Percentiles rank a stretch among this genome's conserved stretches.
phyloP scores from a whole-genome alignment of 106 monocot genomes.

The Chionographis japonica region DNA sequence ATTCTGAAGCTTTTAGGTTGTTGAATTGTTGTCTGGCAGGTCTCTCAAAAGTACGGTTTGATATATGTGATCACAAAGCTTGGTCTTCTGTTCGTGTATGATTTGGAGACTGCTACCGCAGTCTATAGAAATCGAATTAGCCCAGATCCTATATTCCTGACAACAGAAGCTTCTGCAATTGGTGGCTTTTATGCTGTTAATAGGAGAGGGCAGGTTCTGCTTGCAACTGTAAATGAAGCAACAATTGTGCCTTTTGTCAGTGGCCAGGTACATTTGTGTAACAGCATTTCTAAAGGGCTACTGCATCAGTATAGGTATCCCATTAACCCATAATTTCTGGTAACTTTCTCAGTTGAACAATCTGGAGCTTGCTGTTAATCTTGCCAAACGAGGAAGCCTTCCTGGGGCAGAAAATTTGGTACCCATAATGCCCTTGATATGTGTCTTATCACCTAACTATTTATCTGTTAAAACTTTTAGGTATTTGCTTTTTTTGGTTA shows the following conservation, averaged over 20 bases:
- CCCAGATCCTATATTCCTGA: slow-evolving; percentile 96
- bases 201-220: slow-evolving; percentile 89
- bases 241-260: slow-evolving; percentile 88
- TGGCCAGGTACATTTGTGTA: slow-evolving; percentile 58
- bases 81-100: slow-evolving; percentile 95
- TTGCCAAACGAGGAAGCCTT: slow-evolving; percentile 95
- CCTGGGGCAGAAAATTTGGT: slow-evolving; percentile 99
- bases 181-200: slow-evolving; percentile 98
- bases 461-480: too few relatives aligned
- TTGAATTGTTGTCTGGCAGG: slow-evolving; percentile 42
- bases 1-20: not conserved
- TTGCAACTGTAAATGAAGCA: slow-evolving; percentile 97
- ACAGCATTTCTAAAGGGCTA: not conserved
- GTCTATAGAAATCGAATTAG: slow-evolving; percentile 98
- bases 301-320: not conserved
- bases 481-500: too few relatives aligned
- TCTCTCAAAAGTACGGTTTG: slow-evolving; percentile 85
- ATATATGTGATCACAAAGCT: slow-evolving; percentile 98
- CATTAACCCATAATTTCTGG: slow-evolving; percentile 3
- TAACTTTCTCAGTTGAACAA: slow-evolving; percentile 74
- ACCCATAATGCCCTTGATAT: not conserved
- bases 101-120: slow-evolving; percentile 92
- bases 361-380: slow-evolving; percentile 96
- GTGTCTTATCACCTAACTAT: too few relatives aligned
- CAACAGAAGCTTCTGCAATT: slow-evolving; percentile 71